Conservation (phyloP, 2,329 filamentous ascomycete genomes). For the Aureobasidium uvarum region DNA sequence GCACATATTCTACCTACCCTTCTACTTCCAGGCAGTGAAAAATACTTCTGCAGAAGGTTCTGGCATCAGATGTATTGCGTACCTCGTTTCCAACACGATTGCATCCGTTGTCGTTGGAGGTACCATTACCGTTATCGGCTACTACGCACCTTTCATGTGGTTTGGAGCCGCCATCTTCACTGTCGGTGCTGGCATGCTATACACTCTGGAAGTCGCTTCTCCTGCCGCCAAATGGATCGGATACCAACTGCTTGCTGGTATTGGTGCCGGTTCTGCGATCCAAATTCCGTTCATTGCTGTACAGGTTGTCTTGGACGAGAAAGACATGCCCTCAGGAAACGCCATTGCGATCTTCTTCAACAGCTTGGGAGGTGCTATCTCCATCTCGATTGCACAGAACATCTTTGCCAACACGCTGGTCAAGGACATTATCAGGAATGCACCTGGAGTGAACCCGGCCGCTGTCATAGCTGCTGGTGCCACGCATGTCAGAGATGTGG, state of each 20-base stretch:
- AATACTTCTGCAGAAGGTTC: slow-evolving; percentile 31
- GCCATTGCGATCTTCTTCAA: slow-evolving; percentile 38
- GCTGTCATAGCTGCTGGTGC: slow-evolving; percentile 45
- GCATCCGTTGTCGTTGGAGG: slow-evolving; percentile 31
- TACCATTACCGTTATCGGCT: slow-evolving; percentile 31
- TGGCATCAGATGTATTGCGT: slow-evolving; percentile 55
- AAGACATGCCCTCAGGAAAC: slow-evolving; percentile 52
- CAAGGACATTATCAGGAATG: slow-evolving; percentile 49
- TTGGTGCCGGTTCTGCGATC: slow-evolving; percentile 49
- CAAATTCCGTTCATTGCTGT: slow-evolving; percentile 56
- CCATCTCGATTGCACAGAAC: slow-evolving; percentile 36
- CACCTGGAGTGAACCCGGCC: slow-evolving; percentile 41
- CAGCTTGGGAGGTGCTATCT: slow-evolving; percentile 38
- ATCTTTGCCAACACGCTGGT: slow-evolving; percentile 58
- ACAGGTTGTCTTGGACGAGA: slow-evolving; percentile 35
- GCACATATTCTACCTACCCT: slow-evolving; percentile 40
- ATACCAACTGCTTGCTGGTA: slow-evolving; percentile 53
- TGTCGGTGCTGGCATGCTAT: slow-evolving; percentile 34
- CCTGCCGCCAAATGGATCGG: slow-evolving; percentile 52
- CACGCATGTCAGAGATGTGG: slow-evolving; percentile 43
- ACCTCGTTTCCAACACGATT: slow-evolving; percentile 29
- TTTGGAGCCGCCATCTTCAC: slow-evolving; percentile 30
- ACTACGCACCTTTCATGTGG: slow-evolving; percentile 33
- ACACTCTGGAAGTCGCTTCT: slow-evolving; percentile 42
- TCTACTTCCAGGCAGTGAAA: slow-evolving; percentile 38